Conservation (phyloP, 2,329 filamentous ascomycete genomes). For the Fulvia fulva region DNA sequence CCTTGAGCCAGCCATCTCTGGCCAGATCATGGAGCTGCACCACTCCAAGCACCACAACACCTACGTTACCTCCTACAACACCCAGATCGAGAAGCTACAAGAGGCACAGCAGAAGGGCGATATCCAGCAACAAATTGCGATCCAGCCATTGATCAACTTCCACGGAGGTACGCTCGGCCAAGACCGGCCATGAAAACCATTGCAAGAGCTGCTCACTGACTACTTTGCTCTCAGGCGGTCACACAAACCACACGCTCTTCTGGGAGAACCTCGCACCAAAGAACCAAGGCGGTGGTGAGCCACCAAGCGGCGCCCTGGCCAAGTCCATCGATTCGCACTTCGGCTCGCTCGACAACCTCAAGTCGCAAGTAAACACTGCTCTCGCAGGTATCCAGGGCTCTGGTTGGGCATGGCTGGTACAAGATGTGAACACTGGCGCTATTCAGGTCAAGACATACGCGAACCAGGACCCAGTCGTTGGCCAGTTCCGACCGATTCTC, state of each 20-base stretch:
- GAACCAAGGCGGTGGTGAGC: constrained; percentile 62
- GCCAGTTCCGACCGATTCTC: constrained; percentile 74
- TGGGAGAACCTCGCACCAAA: constrained; percentile 68
- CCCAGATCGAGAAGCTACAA: constrained; percentile 66
- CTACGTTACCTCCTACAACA: constrained; percentile 86
- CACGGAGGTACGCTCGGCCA: constrained; percentile 50
- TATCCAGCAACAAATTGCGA: constrained; percentile 51
- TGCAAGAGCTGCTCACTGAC: background rate
- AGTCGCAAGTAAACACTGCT: constrained; percentile 61
- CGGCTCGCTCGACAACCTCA: constrained; percentile 56
- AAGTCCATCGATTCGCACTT: constrained; percentile 58
- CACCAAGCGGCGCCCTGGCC: constrained; percentile 54
- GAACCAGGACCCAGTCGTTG: constrained; percentile 83
- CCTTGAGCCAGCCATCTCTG: constrained; percentile 78
- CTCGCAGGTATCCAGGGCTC: constrained; percentile 63
- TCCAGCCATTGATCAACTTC: constrained; percentile 61
- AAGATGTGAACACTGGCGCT: constrained; percentile 58
- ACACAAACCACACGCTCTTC: constrained; percentile 65
- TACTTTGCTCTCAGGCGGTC: constrained; percentile 46
- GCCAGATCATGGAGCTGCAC: constrained; percentile 95
- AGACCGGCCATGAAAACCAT: background rate
- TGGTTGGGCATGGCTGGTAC: constrained; percentile 78
- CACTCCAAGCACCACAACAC: constrained; percentile 93
- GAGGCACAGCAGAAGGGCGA: constrained; percentile 54
- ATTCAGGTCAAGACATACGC: constrained; percentile 75